Base-by-base conservation (phyloP, 1,284 basidiomycete species). In the Rhodotorula sp. region DNA sequence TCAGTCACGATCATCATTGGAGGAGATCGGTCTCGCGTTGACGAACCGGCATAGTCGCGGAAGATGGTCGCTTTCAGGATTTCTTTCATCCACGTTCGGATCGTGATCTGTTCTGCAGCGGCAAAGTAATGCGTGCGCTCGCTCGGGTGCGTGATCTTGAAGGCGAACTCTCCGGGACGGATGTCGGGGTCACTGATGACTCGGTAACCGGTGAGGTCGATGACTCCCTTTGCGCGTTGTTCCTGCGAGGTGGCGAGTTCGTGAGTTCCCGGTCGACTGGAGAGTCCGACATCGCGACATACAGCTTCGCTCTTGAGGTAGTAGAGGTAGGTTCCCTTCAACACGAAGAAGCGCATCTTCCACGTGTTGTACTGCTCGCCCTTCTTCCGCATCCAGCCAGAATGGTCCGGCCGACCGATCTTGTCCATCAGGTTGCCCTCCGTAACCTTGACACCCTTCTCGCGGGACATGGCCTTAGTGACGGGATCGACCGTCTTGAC, bases 21-120 rank as follows among this genome's bases (percentile, higher is more conserved):
- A 5, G 24, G 12, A 6, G 22, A 33, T 12, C 24, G 0, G 20
- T 15, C n/a, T 26, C 37, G 44, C 4, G 24, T 24, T n/a, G 37
- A 84, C 89, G 60, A 79, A 93, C 92, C 90, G 18, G 88, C 85
- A 79, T 94, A 95, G 80, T 96, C 93, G 67, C 96, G 84, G 24
- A 87, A 90, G 78, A 99, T 99, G 7, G 95, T 98, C 4, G 94
- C 91, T 82, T 99, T 99, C 92, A 98, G 97, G 77, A 99, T 87
- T 17, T 93, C 92, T 84, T 99, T 99, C 95, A 99, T 99, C 96
- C 96, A 99, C 75, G 93, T 93, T 20, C 96, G 87, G 60, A 97
- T 86, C 51, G 88, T 81, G 7, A 83, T 80, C 79, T 93, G 91
- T 79, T 98, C 94, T 49, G 94, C 90, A 0, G 91, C 91, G 74